These are phyloP conservation scores for Claviceps sp. DNA, from an alignment of 2,329 filamentous ascomycete species.

Conservation along the genomic window DNA sequence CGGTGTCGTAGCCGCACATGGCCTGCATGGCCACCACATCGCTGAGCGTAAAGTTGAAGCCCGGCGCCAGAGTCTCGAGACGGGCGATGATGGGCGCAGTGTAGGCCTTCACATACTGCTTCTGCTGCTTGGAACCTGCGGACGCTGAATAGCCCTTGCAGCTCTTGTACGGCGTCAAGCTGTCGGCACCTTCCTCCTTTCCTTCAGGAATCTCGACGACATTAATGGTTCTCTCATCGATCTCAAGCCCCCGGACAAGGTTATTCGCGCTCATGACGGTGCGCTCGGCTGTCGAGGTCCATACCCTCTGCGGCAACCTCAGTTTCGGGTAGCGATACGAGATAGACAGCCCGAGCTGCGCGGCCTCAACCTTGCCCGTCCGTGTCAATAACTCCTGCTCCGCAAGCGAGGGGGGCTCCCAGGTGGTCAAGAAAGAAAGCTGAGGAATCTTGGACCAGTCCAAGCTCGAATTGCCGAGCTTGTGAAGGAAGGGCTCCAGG, in stretches of 20 bases:
- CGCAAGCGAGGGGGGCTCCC: constrained; percentile 41
- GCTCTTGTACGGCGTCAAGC: constrained; percentile 48
- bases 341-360: constrained; percentile 44
- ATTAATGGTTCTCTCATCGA: constrained; percentile 37
- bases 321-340: constrained; percentile 40
- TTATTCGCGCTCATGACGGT: constrained; percentile 44
- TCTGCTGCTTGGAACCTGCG: constrained; percentile 40
- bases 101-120: constrained; percentile 38
- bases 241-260: constrained; percentile 43
- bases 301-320: constrained; percentile 38
- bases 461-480: constrained; percentile 43
- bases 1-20: constrained; percentile 52
- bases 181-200: constrained; percentile 42
- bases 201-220: constrained; percentile 43
- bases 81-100: constrained; percentile 46
- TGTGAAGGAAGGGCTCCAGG: constrained; percentile 41
- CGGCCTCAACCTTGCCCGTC: constrained; percentile 46
- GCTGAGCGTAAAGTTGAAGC: constrained; percentile 48
- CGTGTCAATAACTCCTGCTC: constrained; percentile 47
- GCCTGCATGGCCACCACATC: constrained; percentile 55
- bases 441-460: constrained; percentile 43
- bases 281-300: constrained; percentile 50
- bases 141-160: constrained; percentile 49
- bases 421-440: constrained; percentile 41
- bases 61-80: constrained; percentile 35